A percentile compares a stretch with the other conserved stretches of the same genome.
Evolutionary conservation across 192 early-diverging fungal species (phyloP).

Genomic region (Dissophora ornata): DNA sequence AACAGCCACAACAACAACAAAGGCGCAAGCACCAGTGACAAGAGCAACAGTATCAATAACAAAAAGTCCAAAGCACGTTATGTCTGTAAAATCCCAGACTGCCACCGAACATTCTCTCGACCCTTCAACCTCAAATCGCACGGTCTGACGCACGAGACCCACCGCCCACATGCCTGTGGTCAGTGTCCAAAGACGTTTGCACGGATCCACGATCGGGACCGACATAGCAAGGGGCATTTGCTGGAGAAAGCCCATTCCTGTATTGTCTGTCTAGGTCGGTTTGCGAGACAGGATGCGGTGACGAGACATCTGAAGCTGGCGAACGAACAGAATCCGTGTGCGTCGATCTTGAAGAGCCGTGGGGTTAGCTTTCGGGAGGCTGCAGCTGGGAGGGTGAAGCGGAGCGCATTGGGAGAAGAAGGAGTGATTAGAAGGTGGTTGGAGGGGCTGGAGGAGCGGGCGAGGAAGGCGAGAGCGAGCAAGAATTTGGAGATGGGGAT

Average conservation of each 20-base stretch:
- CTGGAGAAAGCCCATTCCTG: constrained; percentile 76
- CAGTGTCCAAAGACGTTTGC: constrained; percentile 83
- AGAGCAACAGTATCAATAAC: background rate
- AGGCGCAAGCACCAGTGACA: background rate
- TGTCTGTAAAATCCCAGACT: constrained; percentile 20
- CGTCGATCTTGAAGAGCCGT: constrained; percentile 14
- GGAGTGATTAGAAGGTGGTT: constrained; percentile 4
- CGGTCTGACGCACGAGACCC: constrained; percentile 71
- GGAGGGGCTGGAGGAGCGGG: constrained; percentile 12
- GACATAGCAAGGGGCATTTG: constrained; percentile 78
- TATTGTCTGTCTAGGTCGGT: constrained; percentile 72
- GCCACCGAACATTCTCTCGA: constrained; percentile 65
- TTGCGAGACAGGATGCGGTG: constrained; percentile 56
- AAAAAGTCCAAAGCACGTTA: constrained; percentile 15
- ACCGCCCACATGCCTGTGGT: constrained; percentile 71
- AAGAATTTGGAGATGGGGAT: constrained; percentile 7
- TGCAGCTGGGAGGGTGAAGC: constrained; percentile 17
- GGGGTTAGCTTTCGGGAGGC: constrained; percentile 20
- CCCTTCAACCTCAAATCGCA: constrained; percentile 81
- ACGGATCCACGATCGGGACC: constrained; percentile 81
- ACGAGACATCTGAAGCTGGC: constrained; percentile 42
- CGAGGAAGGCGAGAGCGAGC: constrained; percentile 9
- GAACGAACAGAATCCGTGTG: constrained; percentile 32
- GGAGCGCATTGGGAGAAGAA: constrained; percentile 24
- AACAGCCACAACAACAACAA: constrained; percentile 1